A percentile compares a stretch with the other conserved stretches of the same genome.
phyloP scores from a whole-genome alignment of 1,139 yeast species.

The Petasospora fabianii region DNA sequence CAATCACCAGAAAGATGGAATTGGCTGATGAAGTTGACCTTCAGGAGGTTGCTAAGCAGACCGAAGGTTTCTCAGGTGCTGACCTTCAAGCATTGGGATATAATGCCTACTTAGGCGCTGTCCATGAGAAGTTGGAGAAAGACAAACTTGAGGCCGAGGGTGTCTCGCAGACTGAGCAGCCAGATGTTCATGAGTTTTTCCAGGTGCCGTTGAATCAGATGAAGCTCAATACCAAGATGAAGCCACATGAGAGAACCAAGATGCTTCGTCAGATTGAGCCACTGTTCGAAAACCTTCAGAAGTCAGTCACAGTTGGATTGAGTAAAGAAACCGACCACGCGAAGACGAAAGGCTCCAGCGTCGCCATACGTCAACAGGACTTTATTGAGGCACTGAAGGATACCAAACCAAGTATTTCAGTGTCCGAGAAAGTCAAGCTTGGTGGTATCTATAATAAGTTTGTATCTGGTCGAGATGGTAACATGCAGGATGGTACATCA shows the following conservation, averaged over 20 bases:
- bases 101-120: slow-evolving; percentile 88
- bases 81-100: slow-evolving; percentile 91
- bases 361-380: slow-evolving; percentile 49
- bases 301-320: slow-evolving; percentile 1
- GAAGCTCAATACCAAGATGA: slow-evolving; percentile 28
- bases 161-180: slow-evolving; percentile 27
- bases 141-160: slow-evolving; percentile 35
- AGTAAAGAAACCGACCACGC: background rate
- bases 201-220: slow-evolving; percentile 33
- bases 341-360: slow-evolving; percentile 20
- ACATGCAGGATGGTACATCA: slow-evolving; percentile 83
- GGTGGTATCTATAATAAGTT: slow-evolving; percentile 66
- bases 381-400: slow-evolving; percentile 63
- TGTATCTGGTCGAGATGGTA: slow-evolving; percentile 77
- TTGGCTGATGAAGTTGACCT: slow-evolving; percentile 50
- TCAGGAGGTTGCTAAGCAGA: slow-evolving; percentile 49
- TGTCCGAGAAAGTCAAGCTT: slow-evolving; percentile 63
- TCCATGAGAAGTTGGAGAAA: slow-evolving; percentile 66
- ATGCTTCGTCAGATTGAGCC: slow-evolving; percentile 46
- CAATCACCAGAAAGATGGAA: slow-evolving; percentile 58
- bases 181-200: slow-evolving; percentile 32
- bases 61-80: slow-evolving; percentile 89
- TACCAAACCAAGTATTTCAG: slow-evolving; percentile 85
- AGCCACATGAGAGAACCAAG: slow-evolving; percentile 44
- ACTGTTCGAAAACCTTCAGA: slow-evolving; percentile 20